These are phyloP conservation scores for Thelonectria discophora DNA, from an alignment of 2,329 filamentous ascomycete species.

Conservation along the genomic window DNA sequence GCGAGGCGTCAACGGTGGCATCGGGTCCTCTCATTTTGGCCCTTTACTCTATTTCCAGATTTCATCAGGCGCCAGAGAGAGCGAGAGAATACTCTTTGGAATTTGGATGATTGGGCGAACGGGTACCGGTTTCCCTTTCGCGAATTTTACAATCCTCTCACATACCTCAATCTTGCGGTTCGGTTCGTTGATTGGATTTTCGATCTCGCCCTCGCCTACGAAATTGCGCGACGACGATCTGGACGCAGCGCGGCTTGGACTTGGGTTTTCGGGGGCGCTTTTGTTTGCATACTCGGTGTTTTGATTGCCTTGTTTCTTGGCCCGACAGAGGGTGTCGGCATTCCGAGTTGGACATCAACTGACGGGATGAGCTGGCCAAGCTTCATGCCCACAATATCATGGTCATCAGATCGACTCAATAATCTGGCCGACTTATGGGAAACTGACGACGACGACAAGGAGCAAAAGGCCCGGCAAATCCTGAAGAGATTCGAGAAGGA, in stretches of 20 bases:
- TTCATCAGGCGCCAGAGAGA: conserved; percentile 5
- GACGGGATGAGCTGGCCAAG: conserved; percentile 26
- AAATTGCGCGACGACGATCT: conserved; percentile 7
- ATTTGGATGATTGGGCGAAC: conserved; percentile 26
- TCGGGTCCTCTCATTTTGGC: conserved; percentile 36
- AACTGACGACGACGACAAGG: conserved; percentile 24
- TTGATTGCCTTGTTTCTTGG: neutral
- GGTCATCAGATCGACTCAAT: conserved; percentile 33
- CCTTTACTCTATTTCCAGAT: conserved; percentile 25
- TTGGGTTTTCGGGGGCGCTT: neutral
- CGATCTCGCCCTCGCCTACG: conserved; percentile 29
- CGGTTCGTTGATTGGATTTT: conserved; percentile 37
- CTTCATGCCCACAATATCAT: conserved; percentile 41
- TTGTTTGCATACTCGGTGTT: conserved; percentile 18
- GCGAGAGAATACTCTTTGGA: conserved; percentile 8
- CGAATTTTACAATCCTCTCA: conserved; percentile 44
- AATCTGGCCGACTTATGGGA: conserved; percentile 31
- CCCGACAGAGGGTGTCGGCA: conserved; percentile 7
- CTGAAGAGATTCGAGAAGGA: conserved; percentile 43
- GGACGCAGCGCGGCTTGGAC: neutral
- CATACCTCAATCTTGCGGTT: conserved; percentile 41
- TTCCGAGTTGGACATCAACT: conserved; percentile 14
- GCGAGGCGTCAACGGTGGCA: conserved; percentile 34
- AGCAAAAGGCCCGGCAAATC: conserved; percentile 34
- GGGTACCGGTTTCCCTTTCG: conserved; percentile 24